Conservation (phyloP, 345 rosid species). For the Salix exigua region DNA sequence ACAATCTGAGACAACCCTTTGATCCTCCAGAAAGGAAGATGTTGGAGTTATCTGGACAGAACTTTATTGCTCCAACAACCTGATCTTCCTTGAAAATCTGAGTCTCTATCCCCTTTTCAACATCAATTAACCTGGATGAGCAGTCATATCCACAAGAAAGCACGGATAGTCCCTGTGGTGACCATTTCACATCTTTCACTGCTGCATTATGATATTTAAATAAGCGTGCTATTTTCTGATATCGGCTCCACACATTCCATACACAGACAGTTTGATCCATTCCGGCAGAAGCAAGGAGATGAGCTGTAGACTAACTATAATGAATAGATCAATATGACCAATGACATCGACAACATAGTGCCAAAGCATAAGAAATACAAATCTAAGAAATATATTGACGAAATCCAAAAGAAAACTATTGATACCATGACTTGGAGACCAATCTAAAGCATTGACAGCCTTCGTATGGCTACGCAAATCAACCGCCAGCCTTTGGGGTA, state of each 20-base stretch:
- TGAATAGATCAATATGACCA: slow-evolving; percentile 45
- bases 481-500: slow-evolving; percentile 46
- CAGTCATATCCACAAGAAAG: slow-evolving; percentile 85
- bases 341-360: background rate
- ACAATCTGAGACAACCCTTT: slow-evolving; percentile 66
- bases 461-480: slow-evolving; percentile 55
- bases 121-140: slow-evolving; percentile 62
- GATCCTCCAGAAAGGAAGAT: slow-evolving; percentile 82
- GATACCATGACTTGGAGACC: slow-evolving; percentile 78
- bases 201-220: slow-evolving; percentile 59
- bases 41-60: slow-evolving; percentile 58
- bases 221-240: slow-evolving; percentile 50
- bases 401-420: background rate
- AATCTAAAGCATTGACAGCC: slow-evolving; percentile 65
- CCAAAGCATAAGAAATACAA: background rate
- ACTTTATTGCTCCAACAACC: slow-evolving; percentile 56
- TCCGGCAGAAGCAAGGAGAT: slow-evolving; percentile 91
- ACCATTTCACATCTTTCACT: slow-evolving; percentile 78
- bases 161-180: slow-evolving; percentile 44
- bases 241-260: slow-evolving; percentile 82
- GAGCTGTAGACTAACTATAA: slow-evolving; percentile 62
- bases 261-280: slow-evolving; percentile 60
- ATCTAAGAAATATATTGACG: background rate
- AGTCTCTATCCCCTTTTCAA: slow-evolving; percentile 66
- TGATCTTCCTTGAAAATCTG: slow-evolving; percentile 67